Percentiles rank a stretch among this genome's conserved stretches.
Conservation (phyloP, 768 basidiomycete species). For the Agaricus bisporus region DNA sequence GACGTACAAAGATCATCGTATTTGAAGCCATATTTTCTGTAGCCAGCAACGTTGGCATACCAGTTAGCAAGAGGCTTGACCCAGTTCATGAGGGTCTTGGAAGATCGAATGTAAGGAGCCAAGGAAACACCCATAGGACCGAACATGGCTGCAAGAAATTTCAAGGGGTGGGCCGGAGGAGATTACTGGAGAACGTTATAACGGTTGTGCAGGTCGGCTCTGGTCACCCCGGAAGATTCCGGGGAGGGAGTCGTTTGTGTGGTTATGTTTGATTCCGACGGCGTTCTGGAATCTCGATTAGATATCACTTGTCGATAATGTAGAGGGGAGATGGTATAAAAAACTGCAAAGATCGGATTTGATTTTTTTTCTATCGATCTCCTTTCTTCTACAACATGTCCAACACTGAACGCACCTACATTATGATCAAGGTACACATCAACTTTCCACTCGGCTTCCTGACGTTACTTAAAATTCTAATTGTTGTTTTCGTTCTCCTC, state of each 20-base stretch:
- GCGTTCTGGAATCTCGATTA: conserved; percentile 5
- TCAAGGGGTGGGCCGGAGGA: background rate
- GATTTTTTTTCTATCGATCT: conserved; percentile 14
- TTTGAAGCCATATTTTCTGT: conserved; percentile 82
- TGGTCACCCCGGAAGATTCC: conserved; percentile 29
- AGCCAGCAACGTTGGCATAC: conserved; percentile 78
- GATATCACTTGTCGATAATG: conserved; percentile 11
- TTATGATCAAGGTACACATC: conserved; percentile 89
- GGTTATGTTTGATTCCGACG: conserved; percentile 29
- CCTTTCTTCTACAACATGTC: conserved; percentile 46
- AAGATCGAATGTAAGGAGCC: conserved; percentile 69
- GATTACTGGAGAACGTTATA: conserved; percentile 11
- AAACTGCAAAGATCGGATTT: conserved; percentile 18
- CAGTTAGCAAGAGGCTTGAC: conserved; percentile 76
- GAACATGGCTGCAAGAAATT: conserved; percentile 32
- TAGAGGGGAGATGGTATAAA: conserved; percentile 3
- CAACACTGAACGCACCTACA: conserved; percentile 86
- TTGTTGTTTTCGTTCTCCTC: background rate
- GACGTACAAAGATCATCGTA: conserved; percentile 92
- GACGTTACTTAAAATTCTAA: background rate
- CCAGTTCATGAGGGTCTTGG: conserved; percentile 58
- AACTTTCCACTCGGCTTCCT: conserved; percentile 10
- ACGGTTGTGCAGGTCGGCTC: conserved; percentile 5
- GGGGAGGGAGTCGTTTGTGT: conserved; percentile 29
- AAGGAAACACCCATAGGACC: conserved; percentile 69